A percentile compares a stretch with the other conserved stretches of the same genome.
These are phyloP conservation scores for Entomortierella parvispora DNA, from an alignment of 192 early-diverging fungal species.

Conservation along the genomic window DNA sequence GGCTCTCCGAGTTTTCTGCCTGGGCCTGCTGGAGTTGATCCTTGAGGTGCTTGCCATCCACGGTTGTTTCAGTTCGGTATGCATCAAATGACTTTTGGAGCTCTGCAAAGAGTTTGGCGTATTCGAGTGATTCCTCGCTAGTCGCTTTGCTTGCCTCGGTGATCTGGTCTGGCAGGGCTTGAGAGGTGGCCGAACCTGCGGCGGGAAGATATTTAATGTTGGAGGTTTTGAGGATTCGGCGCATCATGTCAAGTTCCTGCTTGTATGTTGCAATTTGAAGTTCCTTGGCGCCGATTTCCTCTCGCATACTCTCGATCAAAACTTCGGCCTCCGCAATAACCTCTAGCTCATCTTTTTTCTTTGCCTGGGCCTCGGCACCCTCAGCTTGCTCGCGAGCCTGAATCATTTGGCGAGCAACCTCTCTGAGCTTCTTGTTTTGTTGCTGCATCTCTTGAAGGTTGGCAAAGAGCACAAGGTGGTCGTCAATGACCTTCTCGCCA, in stretches of 20 bases:
- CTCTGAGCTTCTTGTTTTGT: constrained; percentile 71
- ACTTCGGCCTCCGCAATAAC: constrained; percentile 62
- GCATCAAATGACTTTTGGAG: constrained; percentile 73
- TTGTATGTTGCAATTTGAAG: constrained; percentile 60
- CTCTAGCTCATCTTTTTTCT: constrained; percentile 54
- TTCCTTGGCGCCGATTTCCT: constrained; percentile 63
- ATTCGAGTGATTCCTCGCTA: constrained; percentile 24
- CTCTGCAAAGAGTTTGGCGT: constrained; percentile 54
- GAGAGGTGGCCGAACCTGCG: background rate
- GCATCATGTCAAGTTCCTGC: constrained; percentile 69
- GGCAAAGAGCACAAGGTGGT: constrained; percentile 62
- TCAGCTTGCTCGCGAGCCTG: constrained; percentile 62
- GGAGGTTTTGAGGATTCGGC: constrained; percentile 47
- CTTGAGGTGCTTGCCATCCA: constrained; percentile 67
- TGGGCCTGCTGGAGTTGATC: constrained; percentile 59
- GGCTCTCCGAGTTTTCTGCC: constrained; percentile 65
- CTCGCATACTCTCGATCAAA: constrained; percentile 65
- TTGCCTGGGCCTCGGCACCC: constrained; percentile 32
- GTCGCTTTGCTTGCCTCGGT: background rate
- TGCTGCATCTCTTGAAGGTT: constrained; percentile 64
- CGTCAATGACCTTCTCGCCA: constrained; percentile 62
- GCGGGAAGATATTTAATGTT: constrained; percentile 13
- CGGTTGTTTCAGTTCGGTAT: constrained; percentile 71
- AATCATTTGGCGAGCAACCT: constrained; percentile 65
- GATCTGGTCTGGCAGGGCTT: background rate